Evolutionary conservation across 1,139 yeast species (phyloP).

Genomic region (Yamadazyma epiphylla): DNA sequence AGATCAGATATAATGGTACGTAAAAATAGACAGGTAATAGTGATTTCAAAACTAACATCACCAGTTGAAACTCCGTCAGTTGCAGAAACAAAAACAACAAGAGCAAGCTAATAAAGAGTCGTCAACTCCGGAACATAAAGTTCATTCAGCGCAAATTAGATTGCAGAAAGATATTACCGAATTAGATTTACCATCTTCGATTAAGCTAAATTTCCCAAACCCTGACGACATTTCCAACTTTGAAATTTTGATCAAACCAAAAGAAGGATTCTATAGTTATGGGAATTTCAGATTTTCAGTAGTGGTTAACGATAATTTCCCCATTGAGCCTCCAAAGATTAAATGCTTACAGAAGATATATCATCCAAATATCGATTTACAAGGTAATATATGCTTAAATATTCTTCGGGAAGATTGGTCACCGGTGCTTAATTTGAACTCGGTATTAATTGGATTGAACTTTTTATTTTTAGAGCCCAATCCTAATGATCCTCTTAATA

Average conservation of each 20-base stretch:
- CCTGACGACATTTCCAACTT: conserved; percentile 60
- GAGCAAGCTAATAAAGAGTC: conserved; percentile 24
- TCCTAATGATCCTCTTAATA: conserved; percentile 88
- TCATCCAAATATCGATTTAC: conserved; percentile 89
- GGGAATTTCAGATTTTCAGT: conserved; percentile 71
- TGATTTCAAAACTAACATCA: conserved; percentile 8
- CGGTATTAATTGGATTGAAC: conserved; percentile 80
- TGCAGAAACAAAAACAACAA: conserved; percentile 56
- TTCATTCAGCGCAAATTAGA: conserved; percentile 52
- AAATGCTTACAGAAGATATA: conserved; percentile 68
- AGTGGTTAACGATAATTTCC: conserved; percentile 66
- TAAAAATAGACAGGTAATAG: neutral
- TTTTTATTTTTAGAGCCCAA: conserved; percentile 88
- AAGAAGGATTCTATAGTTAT: conserved; percentile 70
- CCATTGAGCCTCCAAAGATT: conserved; percentile 91
- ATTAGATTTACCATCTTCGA: conserved; percentile 63
- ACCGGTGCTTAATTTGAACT: conserved; percentile 80
- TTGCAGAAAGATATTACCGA: conserved; percentile 64
- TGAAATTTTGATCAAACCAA: conserved; percentile 60
- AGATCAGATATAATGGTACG: too few species aligned
- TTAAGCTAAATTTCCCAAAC: conserved; percentile 53
- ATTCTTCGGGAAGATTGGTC: conserved; percentile 95
- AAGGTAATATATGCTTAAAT: conserved; percentile 89
- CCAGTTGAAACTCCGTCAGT: conserved; percentile 54
- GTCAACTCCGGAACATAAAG: conserved; percentile 15